A percentile compares a stretch with the other conserved stretches of the same genome.
These are phyloP conservation scores for Fraxinus anomala DNA, from an alignment of 257 asterid species.

Conservation along the genomic window DNA sequence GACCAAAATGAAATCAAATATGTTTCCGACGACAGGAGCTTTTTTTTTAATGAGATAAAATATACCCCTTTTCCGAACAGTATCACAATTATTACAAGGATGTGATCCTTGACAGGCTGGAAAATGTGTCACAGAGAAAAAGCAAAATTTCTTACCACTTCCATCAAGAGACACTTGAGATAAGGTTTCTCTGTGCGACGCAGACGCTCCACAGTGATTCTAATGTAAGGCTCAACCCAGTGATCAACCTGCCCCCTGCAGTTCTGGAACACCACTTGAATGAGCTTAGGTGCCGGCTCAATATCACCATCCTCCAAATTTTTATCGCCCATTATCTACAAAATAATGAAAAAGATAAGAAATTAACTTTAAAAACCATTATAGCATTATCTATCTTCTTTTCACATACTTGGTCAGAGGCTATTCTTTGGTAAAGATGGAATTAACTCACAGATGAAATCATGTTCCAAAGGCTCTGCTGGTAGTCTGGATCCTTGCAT, in stretches of 20 bases:
- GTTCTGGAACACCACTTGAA: slow-evolving; percentile 84
- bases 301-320: slow-evolving; percentile 91
- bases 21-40: neutral
- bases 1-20: slow-evolving; percentile 4
- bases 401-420: neutral
- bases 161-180: slow-evolving; percentile 77
- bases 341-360: slow-evolving; percentile 21
- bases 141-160: slow-evolving; percentile 61
- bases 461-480: slow-evolving; percentile 96
- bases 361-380: neutral
- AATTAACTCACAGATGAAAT: slow-evolving; percentile 74
- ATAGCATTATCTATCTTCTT: slow-evolving; percentile 8
- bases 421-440: slow-evolving; percentile 9
- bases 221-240: slow-evolving; percentile 93
- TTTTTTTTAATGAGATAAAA: neutral
- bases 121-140: neutral
- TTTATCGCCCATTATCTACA: slow-evolving; percentile 84
- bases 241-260: slow-evolving; percentile 95
- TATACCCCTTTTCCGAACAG: neutral
- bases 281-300: slow-evolving; percentile 95
- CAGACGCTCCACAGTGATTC: slow-evolving; percentile 76
- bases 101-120: neutral
- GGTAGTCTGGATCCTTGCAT: slow-evolving; percentile 96
- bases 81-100: neutral
- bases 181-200: slow-evolving; percentile 67